Base-by-base conservation (phyloP, 306 rosid genomes). In the Sindora glabra region DNA sequence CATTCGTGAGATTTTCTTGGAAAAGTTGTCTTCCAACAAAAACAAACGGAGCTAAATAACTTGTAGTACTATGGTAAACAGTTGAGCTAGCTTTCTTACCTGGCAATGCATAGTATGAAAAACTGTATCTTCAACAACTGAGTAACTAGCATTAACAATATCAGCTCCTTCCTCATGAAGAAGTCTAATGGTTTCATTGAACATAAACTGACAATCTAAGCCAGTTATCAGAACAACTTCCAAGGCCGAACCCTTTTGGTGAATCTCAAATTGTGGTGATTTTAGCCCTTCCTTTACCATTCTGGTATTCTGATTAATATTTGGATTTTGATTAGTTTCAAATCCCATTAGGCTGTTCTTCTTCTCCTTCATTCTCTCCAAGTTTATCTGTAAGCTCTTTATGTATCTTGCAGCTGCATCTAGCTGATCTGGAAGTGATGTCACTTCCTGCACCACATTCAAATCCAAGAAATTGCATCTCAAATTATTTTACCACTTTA, bases 291-390 rank as follows among this genome's bases (percentile, higher is more conserved):
- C n/a, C 46, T 25, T n/a, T n/a, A n/a, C n/a, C n/a, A n/a, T n/a
- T n/a, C n/a, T n/a, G n/a, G n/a, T n/a, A n/a, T n/a, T n/a, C n/a
- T n/a, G n/a, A n/a, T n/a, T n/a, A n/a, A n/a, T n/a, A n/a, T n/a
- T 41, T 0, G 3, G n/a, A n/a, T n/a, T n/a, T n/a, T n/a, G n/a
- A n/a, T 29, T 46, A 66, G 14, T 30, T 46, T 65, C 11, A n/a
- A n/a, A 64, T 56, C 74, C 81, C 39, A 65, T 23, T n/a, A 82
- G 51, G 15, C 27, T 56, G 23, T 52, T 50, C 55, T 78, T 89
- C 86, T 78, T 89, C 22, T 85, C 83, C 77, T 64, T 83, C 86
- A 83, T 34, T 48, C 21, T 81, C 81, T 82, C 94, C 83, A 89
- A 10, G 30, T 78, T 72, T 1, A 66, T 59, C 55, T 85, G 88